Percentiles rank a stretch among this genome's conserved stretches.
These are phyloP conservation scores for Penicillium sp. DNA, from an alignment of 2,329 filamentous ascomycete species.

Conservation along the genomic window DNA sequence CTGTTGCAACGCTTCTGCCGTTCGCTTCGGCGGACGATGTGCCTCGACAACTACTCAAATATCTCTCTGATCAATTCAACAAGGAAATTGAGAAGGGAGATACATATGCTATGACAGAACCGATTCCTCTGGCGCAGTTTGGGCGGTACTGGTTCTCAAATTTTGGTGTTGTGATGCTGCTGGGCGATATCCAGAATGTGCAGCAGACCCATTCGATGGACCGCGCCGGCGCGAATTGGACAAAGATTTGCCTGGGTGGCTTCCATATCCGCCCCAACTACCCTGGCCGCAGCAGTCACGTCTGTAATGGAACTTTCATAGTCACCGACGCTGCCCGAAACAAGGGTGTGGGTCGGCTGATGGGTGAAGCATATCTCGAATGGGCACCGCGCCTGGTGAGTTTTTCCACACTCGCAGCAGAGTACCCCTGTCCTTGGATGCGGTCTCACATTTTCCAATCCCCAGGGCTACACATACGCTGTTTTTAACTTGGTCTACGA, in stretches of 20 bases:
- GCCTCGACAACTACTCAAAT: constrained; percentile 66
- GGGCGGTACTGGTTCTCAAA: constrained; percentile 85
- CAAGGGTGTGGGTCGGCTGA: constrained; percentile 66
- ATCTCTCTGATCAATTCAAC: constrained; percentile 77
- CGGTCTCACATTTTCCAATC: constrained; percentile 13
- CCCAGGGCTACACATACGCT: constrained; percentile 75
- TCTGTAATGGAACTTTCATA: constrained; percentile 71
- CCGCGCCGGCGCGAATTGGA: constrained; percentile 64
- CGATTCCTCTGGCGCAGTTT: constrained; percentile 68
- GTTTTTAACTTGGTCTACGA: constrained; percentile 95
- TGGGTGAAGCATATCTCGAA: constrained; percentile 71
- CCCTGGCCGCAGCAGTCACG: constrained; percentile 80
- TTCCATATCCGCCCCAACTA: constrained; percentile 96
- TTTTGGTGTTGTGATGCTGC: constrained; percentile 80
- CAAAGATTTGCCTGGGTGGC: constrained; percentile 73
- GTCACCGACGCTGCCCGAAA: constrained; percentile 68
- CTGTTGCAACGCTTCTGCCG: constrained; percentile 75
- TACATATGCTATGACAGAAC: constrained; percentile 81
- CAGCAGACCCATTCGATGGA: constrained; percentile 48
- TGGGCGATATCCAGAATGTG: constrained; percentile 64
- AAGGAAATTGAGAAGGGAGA: constrained; percentile 88
- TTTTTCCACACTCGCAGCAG: constrained; percentile 4
- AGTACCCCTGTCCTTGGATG: neutral
- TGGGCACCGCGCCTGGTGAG: constrained; percentile 62
- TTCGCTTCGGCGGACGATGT: constrained; percentile 72